Conservation (phyloP, 1,284 basidiomycete species). For the Athelia sp. region DNA sequence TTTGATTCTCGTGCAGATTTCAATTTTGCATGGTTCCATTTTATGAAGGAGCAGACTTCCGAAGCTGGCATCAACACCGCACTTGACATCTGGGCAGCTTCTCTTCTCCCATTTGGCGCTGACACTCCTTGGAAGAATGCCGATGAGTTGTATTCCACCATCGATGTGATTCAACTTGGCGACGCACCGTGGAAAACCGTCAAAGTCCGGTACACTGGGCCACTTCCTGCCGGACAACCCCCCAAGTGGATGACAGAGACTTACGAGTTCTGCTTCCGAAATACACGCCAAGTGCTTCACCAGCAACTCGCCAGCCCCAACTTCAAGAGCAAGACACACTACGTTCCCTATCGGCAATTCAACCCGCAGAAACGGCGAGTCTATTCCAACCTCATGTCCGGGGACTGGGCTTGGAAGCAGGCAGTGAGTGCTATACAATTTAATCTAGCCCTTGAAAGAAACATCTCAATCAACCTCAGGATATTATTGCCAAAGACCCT, state of each 20-base stretch:
- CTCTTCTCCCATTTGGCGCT: slow-evolving; percentile 3
- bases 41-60: slow-evolving; percentile 9
- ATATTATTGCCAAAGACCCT: slow-evolving; percentile 8
- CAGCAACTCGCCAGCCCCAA: slow-evolving; percentile 13
- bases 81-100: slow-evolving; percentile 12
- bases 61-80: slow-evolving; percentile 6
- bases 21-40: slow-evolving; percentile 12
- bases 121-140: slow-evolving; percentile 10
- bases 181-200: slow-evolving; percentile 11
- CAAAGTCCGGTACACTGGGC: slow-evolving; percentile 11
- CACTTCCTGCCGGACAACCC: slow-evolving; percentile 4
- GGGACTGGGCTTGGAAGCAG: slow-evolving; percentile 19
- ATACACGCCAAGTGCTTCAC: slow-evolving; percentile 11
- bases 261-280: slow-evolving; percentile 15
- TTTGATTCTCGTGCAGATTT: slow-evolving; percentile 12
- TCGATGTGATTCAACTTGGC: slow-evolving; percentile 14
- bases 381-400: slow-evolving; percentile 23
- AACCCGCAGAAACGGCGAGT: slow-evolving; percentile 10
- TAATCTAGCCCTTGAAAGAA: not conserved
- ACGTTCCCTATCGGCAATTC: slow-evolving; percentile 16
- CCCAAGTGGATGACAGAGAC: slow-evolving; percentile 17
- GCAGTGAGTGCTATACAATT: slow-evolving; percentile 4
- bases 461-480: slow-evolving; percentile 3
- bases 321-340: slow-evolving; percentile 14
- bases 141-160: slow-evolving; percentile 13